phyloP scores from a whole-genome alignment of 257 asterid species.

The Plantago major region DNA sequence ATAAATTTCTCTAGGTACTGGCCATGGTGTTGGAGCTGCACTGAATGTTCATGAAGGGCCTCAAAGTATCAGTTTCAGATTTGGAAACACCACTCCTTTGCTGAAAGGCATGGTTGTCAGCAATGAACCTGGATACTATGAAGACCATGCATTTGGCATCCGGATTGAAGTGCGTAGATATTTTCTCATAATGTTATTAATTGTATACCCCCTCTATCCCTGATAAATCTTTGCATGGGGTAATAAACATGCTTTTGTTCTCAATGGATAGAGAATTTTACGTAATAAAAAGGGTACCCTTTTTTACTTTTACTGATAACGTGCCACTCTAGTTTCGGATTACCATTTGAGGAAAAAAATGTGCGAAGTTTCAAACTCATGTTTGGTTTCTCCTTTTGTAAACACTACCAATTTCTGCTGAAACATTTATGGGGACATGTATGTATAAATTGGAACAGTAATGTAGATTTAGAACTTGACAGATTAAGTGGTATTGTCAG shows the following conservation, averaged over 20 bases:
- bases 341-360: not conserved
- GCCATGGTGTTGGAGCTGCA: constrained; percentile 99
- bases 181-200: constrained; percentile 1
- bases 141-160: constrained; percentile 93
- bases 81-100: constrained; percentile 89
- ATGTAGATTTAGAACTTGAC: not conserved
- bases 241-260: too few species aligned
- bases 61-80: constrained; percentile 95
- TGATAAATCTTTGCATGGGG: not conserved
- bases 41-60: constrained; percentile 99
- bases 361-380: not conserved
- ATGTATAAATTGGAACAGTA: not conserved
- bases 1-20: constrained; percentile 62
- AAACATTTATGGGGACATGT: not conserved
- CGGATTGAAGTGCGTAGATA: constrained; percentile 73
- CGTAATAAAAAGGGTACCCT: not conserved
- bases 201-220: not conserved
- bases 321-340: not conserved
- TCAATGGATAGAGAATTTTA: too few species aligned
- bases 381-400: too few species aligned
- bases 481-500: not conserved
- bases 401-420: not conserved
- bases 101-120: constrained; percentile 94
- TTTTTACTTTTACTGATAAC: not conserved
- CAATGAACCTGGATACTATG: constrained; percentile 99